Percentiles rank a stretch among this genome's conserved stretches.
Evolutionary conservation across 2,329 filamentous ascomycete species (phyloP).

Genomic region (Pseudogymnoascus pannorum): DNA sequence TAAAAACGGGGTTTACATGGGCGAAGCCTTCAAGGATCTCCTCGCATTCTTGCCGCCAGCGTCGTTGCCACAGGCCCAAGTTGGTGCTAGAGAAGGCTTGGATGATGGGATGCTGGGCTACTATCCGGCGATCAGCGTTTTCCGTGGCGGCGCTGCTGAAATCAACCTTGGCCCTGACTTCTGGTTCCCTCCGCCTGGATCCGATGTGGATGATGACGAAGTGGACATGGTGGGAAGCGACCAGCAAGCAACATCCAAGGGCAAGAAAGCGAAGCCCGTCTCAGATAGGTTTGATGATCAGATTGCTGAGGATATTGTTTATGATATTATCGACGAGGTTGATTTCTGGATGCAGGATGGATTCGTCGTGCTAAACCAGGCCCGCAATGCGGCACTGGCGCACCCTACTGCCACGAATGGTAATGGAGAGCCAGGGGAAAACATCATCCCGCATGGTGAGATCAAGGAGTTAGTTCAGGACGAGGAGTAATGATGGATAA

Average conservation of each 20-base stretch:
- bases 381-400: background rate
- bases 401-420: conserved; percentile 19
- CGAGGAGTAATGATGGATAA: conserved; percentile 33
- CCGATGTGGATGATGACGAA: conserved; percentile 36
- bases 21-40: conserved; percentile 80
- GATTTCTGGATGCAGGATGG: conserved; percentile 77
- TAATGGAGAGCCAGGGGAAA: conserved; percentile 36
- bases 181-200: conserved; percentile 71
- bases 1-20: conserved; percentile 83
- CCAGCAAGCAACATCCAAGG: conserved; percentile 23
- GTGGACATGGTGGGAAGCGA: conserved; percentile 41
- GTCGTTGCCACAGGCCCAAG: conserved; percentile 62
- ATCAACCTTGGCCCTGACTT: conserved; percentile 93
- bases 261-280: conserved; percentile 47
- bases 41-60: conserved; percentile 88
- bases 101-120: conserved; percentile 96
- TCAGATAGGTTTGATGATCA: conserved; percentile 83
- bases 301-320: conserved; percentile 88
- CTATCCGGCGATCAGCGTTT: conserved; percentile 87
- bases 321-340: conserved; percentile 89
- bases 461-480: conserved; percentile 62
- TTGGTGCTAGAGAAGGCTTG: conserved; percentile 74
- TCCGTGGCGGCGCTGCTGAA: conserved; percentile 83
- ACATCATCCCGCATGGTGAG: conserved; percentile 36
- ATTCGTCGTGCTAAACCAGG: conserved; percentile 30